These are phyloP conservation scores for Aspergillus sp. DNA, from an alignment of 2,329 filamentous ascomycete genomes.

Conservation along the genomic window DNA sequence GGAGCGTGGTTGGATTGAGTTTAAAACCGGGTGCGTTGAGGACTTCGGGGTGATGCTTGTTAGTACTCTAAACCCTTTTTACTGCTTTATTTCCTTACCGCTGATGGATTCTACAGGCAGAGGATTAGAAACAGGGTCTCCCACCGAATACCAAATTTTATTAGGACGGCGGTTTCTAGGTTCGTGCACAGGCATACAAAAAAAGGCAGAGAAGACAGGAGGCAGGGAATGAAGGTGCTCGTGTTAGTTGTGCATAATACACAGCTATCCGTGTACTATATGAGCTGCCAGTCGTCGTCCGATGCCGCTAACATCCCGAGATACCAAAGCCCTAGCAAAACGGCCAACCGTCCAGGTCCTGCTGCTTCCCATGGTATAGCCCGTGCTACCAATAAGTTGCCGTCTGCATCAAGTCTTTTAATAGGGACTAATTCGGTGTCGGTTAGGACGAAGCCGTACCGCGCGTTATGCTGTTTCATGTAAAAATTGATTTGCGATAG, in stretches of 20 bases:
- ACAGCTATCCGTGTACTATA: no score
- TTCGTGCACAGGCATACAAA: neutral
- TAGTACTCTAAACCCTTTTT: neutral
- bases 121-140: constrained; percentile 12
- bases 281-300: constrained; percentile 1
- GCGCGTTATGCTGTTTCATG: constrained; percentile 8
- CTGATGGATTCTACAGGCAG: constrained; percentile 7
- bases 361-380: constrained; percentile 2
- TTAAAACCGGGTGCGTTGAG: constrained; percentile 11
- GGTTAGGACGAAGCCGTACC: constrained; percentile 8
- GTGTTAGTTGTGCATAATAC: no score
- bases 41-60: constrained; percentile 9
- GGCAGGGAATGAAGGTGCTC: no score
- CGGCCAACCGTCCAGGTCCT: constrained; percentile 7
- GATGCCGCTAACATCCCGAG: constrained; percentile 13
- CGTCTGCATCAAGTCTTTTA: constrained; percentile 7
- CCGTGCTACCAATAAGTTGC: constrained; percentile 8
- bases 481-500: constrained; percentile 9
- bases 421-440: constrained; percentile 12
- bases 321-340: constrained; percentile 13
- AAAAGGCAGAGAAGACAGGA: no score
- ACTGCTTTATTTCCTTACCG: neutral
- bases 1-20: neutral
- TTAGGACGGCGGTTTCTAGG: neutral
- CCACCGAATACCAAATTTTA: constrained; percentile 14